A percentile compares a stretch with the other conserved stretches of the same genome.
Evolutionary conservation across 352 stramenopile genomes (phyloP).

Genomic region (Phytophthora idaei): DNA sequence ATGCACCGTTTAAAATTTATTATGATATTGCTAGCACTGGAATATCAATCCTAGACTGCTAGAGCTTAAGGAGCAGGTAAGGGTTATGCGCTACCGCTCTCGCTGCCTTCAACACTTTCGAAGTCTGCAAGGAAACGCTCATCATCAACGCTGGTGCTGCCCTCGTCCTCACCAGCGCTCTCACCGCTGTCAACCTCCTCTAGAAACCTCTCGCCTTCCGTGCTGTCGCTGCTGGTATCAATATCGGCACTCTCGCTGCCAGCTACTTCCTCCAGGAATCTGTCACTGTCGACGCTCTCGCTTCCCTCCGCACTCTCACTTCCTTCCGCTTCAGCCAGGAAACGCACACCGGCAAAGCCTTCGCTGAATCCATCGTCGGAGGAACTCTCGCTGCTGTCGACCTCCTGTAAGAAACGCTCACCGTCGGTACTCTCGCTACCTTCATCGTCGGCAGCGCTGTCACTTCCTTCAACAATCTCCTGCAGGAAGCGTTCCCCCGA

Average conservation of each 20-base stretch:
- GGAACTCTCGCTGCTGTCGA: constrained; percentile 13
- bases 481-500: constrained; percentile 16
- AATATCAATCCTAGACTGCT: too few relatives aligned
- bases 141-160: not conserved
- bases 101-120: not conserved
- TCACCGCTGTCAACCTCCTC: constrained; percentile 8
- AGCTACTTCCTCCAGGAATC: constrained; percentile 11
- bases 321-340: not conserved
- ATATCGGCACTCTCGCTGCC: constrained; percentile 8
- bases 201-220: not conserved
- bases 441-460: not conserved
- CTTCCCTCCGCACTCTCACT: constrained; percentile 6
- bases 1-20: too few relatives aligned
- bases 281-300: not conserved
- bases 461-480: constrained; percentile 13
- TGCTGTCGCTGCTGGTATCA: constrained; percentile 10
- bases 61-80: too few relatives aligned
- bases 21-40: too few relatives aligned
- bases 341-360: not conserved
- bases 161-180: not conserved
- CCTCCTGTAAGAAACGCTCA: constrained; percentile 14
- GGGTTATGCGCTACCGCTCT: not conserved
- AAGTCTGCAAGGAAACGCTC: constrained; percentile 5
- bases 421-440: constrained; percentile 2
- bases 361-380: not conserved